Base-by-base conservation (phyloP, 1,284 basidiomycete genomes). In the Trametes pubescens region DNA sequence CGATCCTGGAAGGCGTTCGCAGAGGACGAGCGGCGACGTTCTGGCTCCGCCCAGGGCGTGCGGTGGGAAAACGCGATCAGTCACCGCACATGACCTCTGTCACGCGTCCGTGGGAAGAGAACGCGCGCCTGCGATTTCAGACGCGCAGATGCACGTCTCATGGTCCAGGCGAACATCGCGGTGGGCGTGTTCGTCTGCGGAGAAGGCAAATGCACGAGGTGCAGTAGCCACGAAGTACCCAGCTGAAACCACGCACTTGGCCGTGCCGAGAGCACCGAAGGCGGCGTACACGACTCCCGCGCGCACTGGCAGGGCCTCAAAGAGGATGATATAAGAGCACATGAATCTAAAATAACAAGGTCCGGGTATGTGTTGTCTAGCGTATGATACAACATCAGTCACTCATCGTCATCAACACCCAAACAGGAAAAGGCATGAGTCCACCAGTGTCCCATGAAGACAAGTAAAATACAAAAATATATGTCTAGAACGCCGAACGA, bases 61-160 rank as follows among this genome's bases (percentile, higher is more conserved):
- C 22, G 21, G 22, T 48, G 18, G 53, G 29, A 24, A 29, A 51
- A 67, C 65, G 54, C 65, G 65, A 57, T 22, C 53, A 51, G 65
- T 67, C 65, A 67, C 65, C 21, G 51, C 65, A 60, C 65, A 56
- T 67, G 65, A 59, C n/a, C n/a, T 2, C 3, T 9, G 66, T 67
- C 62, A 67, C 65, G 60, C 59, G 40, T 57, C 11, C n/a, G 38
- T 35, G 46, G 18, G 22, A 47, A 26, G 37, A 38, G 37, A 38
- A 38, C 37, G 14, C 37, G 11, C 11, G 37, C 14, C 37, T 2
- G 10, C 3, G 37, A 16, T 16, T 6, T 38, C 37, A 10, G 10
- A 38, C 10, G 10, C 37, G 5, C 14, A 10, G 11, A 38, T 38
- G 37, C 22, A 16, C 5, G 9, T 26, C 24, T 32, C 29, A 32